Conservation (phyloP, 2,329 filamentous ascomycete genomes). For the Pyrenophora teres region DNA sequence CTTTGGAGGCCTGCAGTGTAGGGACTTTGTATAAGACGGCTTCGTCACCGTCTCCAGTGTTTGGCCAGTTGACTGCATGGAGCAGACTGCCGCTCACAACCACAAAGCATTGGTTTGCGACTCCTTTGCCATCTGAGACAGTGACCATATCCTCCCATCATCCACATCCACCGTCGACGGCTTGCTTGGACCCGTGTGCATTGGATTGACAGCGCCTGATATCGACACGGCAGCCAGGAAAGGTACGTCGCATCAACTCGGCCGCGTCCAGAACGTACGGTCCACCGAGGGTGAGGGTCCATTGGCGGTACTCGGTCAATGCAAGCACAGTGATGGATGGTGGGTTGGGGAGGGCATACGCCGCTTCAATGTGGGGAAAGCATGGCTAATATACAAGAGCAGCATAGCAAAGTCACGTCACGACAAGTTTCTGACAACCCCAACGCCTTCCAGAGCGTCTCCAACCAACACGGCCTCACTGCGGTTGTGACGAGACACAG, state of each 20-base stretch:
- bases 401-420: conserved; percentile 13
- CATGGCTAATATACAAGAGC: conserved; percentile 41
- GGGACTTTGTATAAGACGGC: conserved; percentile 43
- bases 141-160: neutral
- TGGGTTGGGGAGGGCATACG: neutral
- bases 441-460: conserved; percentile 19
- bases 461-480: conserved; percentile 2
- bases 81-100: conserved; percentile 30
- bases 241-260: conserved; percentile 33
- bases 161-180: neutral
- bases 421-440: too few species aligned
- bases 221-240: conserved; percentile 11
- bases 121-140: conserved; percentile 20
- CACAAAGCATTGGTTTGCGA: conserved; percentile 25
- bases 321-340: conserved; percentile 4
- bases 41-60: conserved; percentile 30
- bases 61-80: conserved; percentile 29
- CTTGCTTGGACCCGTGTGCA: conserved; percentile 12
- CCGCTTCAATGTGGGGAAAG: conserved; percentile 21
- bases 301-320: conserved; percentile 7
- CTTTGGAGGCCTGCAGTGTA: conserved; percentile 21
- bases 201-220: conserved; percentile 10
- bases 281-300: conserved; percentile 1
- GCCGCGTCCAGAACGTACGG: conserved; percentile 6
- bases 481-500: conserved; percentile 7